phyloP scores from a whole-genome alignment of 768 basidiomycete species.

The Leucocoprinus birnbaumii region DNA sequence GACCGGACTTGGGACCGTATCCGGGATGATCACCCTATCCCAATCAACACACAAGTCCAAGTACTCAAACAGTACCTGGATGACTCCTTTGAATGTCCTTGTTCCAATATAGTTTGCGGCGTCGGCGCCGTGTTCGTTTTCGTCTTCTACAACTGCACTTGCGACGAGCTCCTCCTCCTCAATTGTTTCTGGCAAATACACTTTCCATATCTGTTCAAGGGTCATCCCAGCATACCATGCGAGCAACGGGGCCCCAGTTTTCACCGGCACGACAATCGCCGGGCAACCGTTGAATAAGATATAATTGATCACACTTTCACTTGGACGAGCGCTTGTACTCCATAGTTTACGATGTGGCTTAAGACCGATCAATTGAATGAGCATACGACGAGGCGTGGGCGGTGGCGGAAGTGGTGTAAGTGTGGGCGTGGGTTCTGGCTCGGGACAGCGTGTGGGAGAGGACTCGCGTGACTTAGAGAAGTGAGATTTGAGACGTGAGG shows the following conservation, averaged over 20 bases:
- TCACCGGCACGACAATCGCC: conserved; percentile 55
- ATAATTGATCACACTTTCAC: conserved; percentile 63
- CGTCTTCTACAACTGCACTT: conserved; percentile 13
- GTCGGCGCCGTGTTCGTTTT: neutral
- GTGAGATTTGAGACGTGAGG: conserved; percentile 32
- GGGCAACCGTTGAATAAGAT: conserved; percentile 60
- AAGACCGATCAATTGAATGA: conserved; percentile 52
- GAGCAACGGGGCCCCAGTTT: conserved; percentile 56
- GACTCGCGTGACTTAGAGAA: conserved; percentile 24
- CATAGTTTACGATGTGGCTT: conserved; percentile 61
- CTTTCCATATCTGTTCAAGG: conserved; percentile 53
- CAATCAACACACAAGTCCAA: conserved; percentile 63
- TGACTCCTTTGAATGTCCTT: conserved; percentile 44
- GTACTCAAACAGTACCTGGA: conserved; percentile 54
- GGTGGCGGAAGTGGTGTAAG: conserved; percentile 38
- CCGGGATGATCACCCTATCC: conserved; percentile 41
- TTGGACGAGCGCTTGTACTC: conserved; percentile 56
- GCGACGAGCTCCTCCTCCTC: conserved; percentile 10
- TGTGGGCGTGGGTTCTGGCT: conserved; percentile 26
- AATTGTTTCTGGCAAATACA: conserved; percentile 39
- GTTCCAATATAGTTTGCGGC: conserved; percentile 18
- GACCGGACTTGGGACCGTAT: conserved; percentile 4
- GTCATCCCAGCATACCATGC: conserved; percentile 64
- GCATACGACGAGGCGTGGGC: conserved; percentile 51
- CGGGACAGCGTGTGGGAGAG: conserved; percentile 53